A percentile compares a stretch with the other conserved stretches of the same genome.
These are phyloP conservation scores for Dipodascopsis uninucleata DNA, from an alignment of 805 yeast species.

Conservation along the genomic window DNA sequence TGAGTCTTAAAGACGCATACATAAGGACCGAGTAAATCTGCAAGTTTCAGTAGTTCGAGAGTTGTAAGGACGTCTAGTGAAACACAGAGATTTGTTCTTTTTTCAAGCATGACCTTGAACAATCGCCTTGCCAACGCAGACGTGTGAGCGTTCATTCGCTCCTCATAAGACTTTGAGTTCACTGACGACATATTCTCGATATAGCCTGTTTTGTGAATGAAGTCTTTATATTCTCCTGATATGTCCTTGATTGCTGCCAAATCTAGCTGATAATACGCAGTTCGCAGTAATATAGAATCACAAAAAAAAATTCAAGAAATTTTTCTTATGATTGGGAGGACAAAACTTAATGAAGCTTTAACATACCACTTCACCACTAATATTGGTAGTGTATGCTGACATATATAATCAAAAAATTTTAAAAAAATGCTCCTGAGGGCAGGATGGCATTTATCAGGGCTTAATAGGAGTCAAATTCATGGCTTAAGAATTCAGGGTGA, in stretches of 20 bases:
- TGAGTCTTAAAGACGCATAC: constrained; percentile 93
- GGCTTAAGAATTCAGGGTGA: too few species aligned
- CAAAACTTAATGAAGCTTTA: too few species aligned
- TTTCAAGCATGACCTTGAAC: constrained; percentile 66
- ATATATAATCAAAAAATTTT: background rate
- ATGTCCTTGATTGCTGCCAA: too few species aligned
- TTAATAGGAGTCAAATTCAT: background rate
- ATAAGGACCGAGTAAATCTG: constrained; percentile 83
- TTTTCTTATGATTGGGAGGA: too few species aligned
- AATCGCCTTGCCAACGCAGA: constrained; percentile 79
- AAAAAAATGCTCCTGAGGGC: background rate
- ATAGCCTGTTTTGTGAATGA: background rate
- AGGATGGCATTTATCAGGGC: background rate
- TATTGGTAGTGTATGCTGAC: background rate
- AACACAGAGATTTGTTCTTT: constrained; percentile 88
- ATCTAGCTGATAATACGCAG: too few species aligned
- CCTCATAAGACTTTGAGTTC: constrained; percentile 46
- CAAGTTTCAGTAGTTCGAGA: constrained; percentile 61
- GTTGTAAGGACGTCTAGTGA: constrained; percentile 87
- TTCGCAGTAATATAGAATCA: too few species aligned
- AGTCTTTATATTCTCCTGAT: too few species aligned
- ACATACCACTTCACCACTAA: background rate
- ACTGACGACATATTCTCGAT: constrained; percentile 11
- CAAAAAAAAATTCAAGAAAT: too few species aligned
- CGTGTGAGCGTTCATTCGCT: constrained; percentile 66